Evolutionary conservation across 1,284 basidiomycete species (phyloP).

Genomic region (Cryptococcus sp.): DNA sequence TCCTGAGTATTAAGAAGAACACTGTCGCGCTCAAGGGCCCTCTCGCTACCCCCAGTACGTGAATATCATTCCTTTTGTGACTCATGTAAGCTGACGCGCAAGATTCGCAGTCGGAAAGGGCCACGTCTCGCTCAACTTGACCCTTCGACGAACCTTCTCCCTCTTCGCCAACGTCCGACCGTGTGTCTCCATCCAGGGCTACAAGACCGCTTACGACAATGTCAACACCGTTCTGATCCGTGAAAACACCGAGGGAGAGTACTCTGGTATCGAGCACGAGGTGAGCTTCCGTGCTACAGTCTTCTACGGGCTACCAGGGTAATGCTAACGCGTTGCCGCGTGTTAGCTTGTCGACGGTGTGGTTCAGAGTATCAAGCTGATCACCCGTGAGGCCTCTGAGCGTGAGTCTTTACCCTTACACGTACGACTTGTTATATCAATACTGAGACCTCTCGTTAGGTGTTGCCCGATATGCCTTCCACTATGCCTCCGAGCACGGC

Average conservation of each 20-base stretch:
- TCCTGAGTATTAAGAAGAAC: conserved; percentile 92
- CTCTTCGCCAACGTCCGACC: conserved; percentile 98
- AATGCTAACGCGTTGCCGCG: background rate
- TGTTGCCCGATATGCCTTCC: conserved; percentile 97
- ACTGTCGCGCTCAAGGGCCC: conserved; percentile 98
- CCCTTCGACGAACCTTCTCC: conserved; percentile 93
- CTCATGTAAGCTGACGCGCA: conserved; percentile 31
- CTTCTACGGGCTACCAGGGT: background rate
- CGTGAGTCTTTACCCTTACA: conserved; percentile 53
- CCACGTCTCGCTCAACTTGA: conserved; percentile 97
- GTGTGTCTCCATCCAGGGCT: conserved; percentile 93
- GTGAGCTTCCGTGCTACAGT: conserved; percentile 10
- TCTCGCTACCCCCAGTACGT: conserved; percentile 85
- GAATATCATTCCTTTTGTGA: background rate
- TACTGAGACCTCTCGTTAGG: background rate
- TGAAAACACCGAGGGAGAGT: conserved; percentile 99
- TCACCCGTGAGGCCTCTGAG: conserved; percentile 98
- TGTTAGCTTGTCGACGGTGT: conserved; percentile 83
- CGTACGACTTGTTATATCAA: no score
- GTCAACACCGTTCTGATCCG: conserved; percentile 98
- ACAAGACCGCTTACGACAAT: conserved; percentile 97
- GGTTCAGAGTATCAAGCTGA: conserved; percentile 99
- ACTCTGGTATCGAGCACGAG: conserved; percentile 99
- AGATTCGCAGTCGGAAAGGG: conserved; percentile 85
- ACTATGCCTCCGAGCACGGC: conserved; percentile 87